phyloP scores from a whole-genome alignment of 2,329 filamentous ascomycete species.

The Chaetothyriales sp. region DNA sequence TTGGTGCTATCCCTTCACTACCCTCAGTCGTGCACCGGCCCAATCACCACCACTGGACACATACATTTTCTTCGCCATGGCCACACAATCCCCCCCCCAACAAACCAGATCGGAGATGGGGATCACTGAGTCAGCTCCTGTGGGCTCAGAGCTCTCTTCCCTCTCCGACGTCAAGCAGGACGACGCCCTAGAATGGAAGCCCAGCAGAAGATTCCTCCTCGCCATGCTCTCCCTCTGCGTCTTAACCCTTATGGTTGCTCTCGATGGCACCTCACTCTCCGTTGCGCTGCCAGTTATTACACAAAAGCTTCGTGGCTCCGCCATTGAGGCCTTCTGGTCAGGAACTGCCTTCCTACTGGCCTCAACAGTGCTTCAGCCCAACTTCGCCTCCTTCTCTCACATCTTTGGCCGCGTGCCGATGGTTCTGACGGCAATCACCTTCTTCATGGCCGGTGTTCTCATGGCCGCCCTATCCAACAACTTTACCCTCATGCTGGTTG shows the following conservation, averaged over 20 bases:
- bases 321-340: conserved; percentile 56
- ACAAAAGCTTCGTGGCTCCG: conserved; percentile 37
- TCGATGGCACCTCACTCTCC: conserved; percentile 53
- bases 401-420: conserved; percentile 35
- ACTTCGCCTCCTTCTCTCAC: conserved; percentile 33
- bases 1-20: neutral
- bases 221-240: conserved; percentile 40
- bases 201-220: conserved; percentile 26
- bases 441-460: conserved; percentile 43
- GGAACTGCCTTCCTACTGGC: conserved; percentile 57
- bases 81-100: neutral
- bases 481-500: conserved; percentile 49
- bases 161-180: conserved; percentile 4
- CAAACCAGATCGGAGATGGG: neutral
- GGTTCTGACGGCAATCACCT: conserved; percentile 26
- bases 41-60: neutral
- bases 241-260: conserved; percentile 47
- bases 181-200: conserved; percentile 9
- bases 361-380: conserved; percentile 45
- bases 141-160: conserved; percentile 2
- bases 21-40: neutral
- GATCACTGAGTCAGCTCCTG: neutral
- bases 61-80: neutral
- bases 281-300: conserved; percentile 42
- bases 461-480: conserved; percentile 45